These are phyloP conservation scores for Umbelopsis vinacea DNA, from an alignment of 192 early-diverging fungal species.

Conservation along the genomic window DNA sequence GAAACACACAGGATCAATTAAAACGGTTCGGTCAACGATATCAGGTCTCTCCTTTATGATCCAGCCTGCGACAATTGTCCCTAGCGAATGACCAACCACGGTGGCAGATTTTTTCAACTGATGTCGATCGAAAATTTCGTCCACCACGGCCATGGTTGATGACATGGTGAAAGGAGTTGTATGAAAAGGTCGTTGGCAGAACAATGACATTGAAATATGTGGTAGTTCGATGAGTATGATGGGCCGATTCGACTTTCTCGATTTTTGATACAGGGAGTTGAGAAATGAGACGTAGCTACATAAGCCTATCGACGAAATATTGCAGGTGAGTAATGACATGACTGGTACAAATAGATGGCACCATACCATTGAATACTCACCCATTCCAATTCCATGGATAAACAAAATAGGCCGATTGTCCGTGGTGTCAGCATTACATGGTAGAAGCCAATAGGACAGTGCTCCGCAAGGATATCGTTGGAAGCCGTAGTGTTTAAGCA, in stretches of 20 bases:
- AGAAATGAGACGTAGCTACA: constrained; percentile 23
- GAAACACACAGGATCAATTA: constrained; percentile 31
- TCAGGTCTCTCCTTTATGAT: constrained; percentile 16
- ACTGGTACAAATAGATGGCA: neutral
- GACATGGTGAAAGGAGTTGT: constrained; percentile 13
- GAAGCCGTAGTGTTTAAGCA: constrained; percentile 13
- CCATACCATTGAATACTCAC: neutral
- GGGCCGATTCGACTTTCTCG: neutral
- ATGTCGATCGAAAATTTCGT: constrained; percentile 19
- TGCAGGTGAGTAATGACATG: neutral
- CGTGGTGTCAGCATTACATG: neutral
- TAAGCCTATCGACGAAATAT: neutral
- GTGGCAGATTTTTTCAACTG: neutral
- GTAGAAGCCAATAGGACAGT: constrained; percentile 39
- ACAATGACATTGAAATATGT: constrained; percentile 24
- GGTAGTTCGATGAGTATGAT: constrained; percentile 22
- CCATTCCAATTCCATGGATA: constrained; percentile 28
- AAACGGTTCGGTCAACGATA: neutral
- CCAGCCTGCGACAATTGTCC: constrained; percentile 28
- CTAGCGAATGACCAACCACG: constrained; percentile 22
- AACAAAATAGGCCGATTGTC: constrained; percentile 39
- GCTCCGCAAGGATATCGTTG: neutral
- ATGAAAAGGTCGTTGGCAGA: constrained; percentile 15
- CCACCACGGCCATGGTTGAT: constrained; percentile 1
- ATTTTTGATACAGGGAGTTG: neutral